Evolutionary conservation across 2,329 filamentous ascomycete genomes (phyloP).

Genomic region (Pestalotiopsis fici): DNA sequence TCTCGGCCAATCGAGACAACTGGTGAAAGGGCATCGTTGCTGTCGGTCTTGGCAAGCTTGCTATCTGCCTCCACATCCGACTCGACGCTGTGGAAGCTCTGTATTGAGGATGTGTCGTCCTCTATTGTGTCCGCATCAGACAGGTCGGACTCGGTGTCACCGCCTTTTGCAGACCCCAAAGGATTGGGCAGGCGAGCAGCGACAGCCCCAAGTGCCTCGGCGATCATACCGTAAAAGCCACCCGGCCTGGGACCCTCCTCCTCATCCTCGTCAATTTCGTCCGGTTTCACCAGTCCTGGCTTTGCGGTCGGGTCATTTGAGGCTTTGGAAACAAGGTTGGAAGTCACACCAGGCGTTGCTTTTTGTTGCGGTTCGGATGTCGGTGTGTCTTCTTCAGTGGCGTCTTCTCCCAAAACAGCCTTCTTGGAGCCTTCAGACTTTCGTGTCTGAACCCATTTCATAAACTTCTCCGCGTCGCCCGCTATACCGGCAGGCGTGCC

Average conservation of each 20-base stretch:
- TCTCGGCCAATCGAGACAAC: slow-evolving; percentile 19
- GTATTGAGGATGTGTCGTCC: slow-evolving; percentile 42
- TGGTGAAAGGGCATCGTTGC: slow-evolving; percentile 19
- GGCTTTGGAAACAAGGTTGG: slow-evolving; percentile 18
- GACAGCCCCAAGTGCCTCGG: slow-evolving; percentile 52
- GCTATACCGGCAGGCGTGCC: slow-evolving; percentile 82
- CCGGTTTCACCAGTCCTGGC: slow-evolving; percentile 17
- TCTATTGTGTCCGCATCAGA: slow-evolving; percentile 24
- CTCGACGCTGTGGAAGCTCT: slow-evolving; percentile 53
- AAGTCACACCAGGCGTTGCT: slow-evolving; percentile 19
- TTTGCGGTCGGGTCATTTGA: slow-evolving; percentile 11
- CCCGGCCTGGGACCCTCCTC: slow-evolving; percentile 23
- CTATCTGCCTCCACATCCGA: slow-evolving; percentile 44
- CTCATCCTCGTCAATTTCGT: slow-evolving; percentile 22
- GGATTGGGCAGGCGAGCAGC: slow-evolving; percentile 42
- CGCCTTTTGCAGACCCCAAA: slow-evolving; percentile 30
- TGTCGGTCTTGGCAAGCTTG: slow-evolving; percentile 15
- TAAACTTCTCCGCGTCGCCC: slow-evolving; percentile 76
- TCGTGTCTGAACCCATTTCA: slow-evolving; percentile 67
- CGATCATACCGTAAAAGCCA: slow-evolving; percentile 58
- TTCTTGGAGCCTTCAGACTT: slow-evolving; percentile 34
- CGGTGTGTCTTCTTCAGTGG: slow-evolving; percentile 22
- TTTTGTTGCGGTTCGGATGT: slow-evolving; percentile 27
- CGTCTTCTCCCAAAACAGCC: slow-evolving; percentile 16
- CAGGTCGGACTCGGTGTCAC: slow-evolving; percentile 29